These are phyloP conservation scores for Cladobotryum protrusum DNA, from an alignment of 2,329 filamentous ascomycete genomes.

Conservation along the genomic window DNA sequence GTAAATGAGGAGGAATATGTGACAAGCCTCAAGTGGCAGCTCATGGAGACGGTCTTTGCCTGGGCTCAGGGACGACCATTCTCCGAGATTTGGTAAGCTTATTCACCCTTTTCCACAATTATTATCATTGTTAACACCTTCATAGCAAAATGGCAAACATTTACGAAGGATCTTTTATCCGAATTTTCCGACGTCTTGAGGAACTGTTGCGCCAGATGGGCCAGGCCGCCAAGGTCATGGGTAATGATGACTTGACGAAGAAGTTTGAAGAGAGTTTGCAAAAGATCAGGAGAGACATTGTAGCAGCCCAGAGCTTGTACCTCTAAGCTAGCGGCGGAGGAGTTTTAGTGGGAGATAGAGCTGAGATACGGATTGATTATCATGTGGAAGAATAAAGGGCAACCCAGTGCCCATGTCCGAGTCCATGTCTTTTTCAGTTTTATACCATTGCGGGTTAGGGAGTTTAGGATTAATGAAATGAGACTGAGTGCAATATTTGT, in stretches of 20 bases:
- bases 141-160: constrained; percentile 96
- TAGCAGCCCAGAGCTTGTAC: constrained; percentile 90
- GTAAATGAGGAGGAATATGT: constrained; percentile 96
- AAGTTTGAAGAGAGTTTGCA: constrained; percentile 84
- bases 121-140: constrained; percentile 17
- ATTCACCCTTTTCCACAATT: constrained; percentile 19
- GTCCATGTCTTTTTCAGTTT: no score
- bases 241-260: constrained; percentile 83
- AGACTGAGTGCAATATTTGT: no score
- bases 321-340: constrained; percentile 40
- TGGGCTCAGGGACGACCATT: constrained; percentile 92
- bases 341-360: no score
- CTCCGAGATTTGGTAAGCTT: constrained; percentile 90
- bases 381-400: no score
- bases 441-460: no score
- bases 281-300: constrained; percentile 88
- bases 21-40: constrained; percentile 80
- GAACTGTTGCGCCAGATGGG: constrained; percentile 93
- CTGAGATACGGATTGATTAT: no score
- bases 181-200: constrained; percentile 90
- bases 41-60: constrained; percentile 92
- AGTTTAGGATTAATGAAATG: no score
- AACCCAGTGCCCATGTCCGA: no score
- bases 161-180: constrained; percentile 94
- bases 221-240: constrained; percentile 96